phyloP scores from a whole-genome alignment of 2,329 filamentous ascomycete genomes.

The Tetracladium maxilliforme region DNA sequence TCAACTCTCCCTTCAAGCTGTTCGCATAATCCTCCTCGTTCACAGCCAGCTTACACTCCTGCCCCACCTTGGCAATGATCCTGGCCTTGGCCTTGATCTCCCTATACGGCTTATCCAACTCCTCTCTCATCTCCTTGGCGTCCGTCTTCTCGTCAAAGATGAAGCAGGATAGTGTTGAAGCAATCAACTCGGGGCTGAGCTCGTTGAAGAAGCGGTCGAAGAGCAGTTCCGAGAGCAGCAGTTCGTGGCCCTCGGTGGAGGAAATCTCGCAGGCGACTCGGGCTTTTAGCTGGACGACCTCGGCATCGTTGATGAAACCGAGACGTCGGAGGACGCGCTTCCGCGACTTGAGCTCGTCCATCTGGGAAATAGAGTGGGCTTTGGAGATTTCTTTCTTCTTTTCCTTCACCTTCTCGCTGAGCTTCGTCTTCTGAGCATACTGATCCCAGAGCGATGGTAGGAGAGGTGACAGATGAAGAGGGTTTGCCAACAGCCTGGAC shows the following conservation, averaged over 20 bases:
- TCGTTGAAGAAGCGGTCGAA: slow-evolving; percentile 99
- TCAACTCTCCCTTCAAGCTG: slow-evolving; percentile 84
- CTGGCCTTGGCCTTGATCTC: slow-evolving; percentile 80
- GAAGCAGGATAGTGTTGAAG: slow-evolving; percentile 79
- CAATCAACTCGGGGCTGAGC: slow-evolving; percentile 73
- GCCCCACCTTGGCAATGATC: slow-evolving; percentile 81
- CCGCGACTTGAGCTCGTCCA: slow-evolving; percentile 90
- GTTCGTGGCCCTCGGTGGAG: slow-evolving; percentile 76
- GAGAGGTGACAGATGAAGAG: slow-evolving; percentile 78
- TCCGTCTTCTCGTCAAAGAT: slow-evolving; percentile 96
- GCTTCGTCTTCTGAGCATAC: slow-evolving; percentile 66
- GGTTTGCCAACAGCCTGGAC: slow-evolving; percentile 75
- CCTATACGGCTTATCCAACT: slow-evolving; percentile 71
- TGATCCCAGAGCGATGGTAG: slow-evolving; percentile 75
- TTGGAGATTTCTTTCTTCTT: slow-evolving; percentile 77
- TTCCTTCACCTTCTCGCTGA: slow-evolving; percentile 68
- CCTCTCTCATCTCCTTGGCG: slow-evolving; percentile 62
- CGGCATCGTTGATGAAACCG: slow-evolving; percentile 87
- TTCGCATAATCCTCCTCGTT: slow-evolving; percentile 90
- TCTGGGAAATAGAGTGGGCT: slow-evolving; percentile 76
- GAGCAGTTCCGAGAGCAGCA: slow-evolving; percentile 81
- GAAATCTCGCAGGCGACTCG: slow-evolving; percentile 97
- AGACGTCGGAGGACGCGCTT: slow-evolving; percentile 90
- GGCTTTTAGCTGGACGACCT: slow-evolving; percentile 93
- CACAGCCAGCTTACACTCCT: slow-evolving; percentile 86